Evolutionary conservation across 148 eudicot species (phyloP).

Genomic region (Silene uniflora): DNA sequence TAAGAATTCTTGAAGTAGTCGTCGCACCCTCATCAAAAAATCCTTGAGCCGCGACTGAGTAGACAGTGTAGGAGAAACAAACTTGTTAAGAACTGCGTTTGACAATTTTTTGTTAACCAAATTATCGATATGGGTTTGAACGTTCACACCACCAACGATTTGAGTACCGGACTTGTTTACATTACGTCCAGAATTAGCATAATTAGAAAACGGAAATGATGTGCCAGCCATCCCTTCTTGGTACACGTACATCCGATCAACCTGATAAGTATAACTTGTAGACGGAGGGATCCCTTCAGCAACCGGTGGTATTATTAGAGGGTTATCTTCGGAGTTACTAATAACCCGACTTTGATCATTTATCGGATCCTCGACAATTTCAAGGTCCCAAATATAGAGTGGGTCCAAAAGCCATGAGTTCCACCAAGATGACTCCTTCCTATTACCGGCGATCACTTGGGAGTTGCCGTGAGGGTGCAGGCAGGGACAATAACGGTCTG

Average conservation of each 20-base stretch:
- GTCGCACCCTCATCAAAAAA: too few species aligned
- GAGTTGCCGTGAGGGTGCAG: not conserved
- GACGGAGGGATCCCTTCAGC: not conserved
- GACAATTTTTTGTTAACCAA: not conserved
- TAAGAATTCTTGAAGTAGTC: too few species aligned
- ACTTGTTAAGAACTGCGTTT: too few species aligned
- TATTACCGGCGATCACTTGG: not conserved
- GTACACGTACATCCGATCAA: not conserved
- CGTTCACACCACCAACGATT: not conserved
- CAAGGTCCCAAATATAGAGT: not conserved
- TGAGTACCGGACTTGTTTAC: not conserved
- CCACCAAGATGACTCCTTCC: not conserved
- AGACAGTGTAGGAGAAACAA: too few species aligned
- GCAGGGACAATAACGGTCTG: not conserved
- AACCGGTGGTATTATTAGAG: too few species aligned
- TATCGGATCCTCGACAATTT: not conserved
- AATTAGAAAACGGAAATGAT: not conserved
- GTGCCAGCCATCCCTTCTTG: not conserved
- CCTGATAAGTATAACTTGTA: not conserved
- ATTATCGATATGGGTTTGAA: not conserved
- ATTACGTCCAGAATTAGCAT: slow-evolving; percentile 1
- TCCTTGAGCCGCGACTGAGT: too few species aligned
- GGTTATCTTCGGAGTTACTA: too few species aligned
- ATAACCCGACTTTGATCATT: not conserved
- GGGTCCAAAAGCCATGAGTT: not conserved